Base-by-base conservation (phyloP, 2,329 filamentous ascomycete genomes). In the Nemania sp. region DNA sequence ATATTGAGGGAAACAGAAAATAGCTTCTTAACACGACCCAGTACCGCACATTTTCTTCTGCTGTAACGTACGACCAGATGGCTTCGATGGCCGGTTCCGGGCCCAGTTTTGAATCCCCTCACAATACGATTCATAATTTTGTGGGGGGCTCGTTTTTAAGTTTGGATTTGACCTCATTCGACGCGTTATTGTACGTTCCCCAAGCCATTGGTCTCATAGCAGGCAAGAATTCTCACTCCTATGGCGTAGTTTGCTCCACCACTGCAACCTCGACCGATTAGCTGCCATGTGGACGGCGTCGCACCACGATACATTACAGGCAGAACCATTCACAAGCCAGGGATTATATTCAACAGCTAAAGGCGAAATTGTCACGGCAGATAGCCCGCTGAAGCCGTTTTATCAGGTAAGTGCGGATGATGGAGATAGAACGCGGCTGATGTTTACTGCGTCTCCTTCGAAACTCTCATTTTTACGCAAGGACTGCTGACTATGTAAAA, bases 201-300 rank as follows among this genome's bases (percentile, higher is more conserved):
- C 26, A 3, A 1, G 5, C 6, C 8, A 29, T 41, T 13, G 11
- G 32, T 7, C 47, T 51, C 20, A 20, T 45, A 15, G 11, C 43
- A 26, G 5, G 1, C 38, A 13, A 47, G 26, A 45, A 70, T 55
- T 45, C 65, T 64, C 27, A 71, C 20, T 61, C 41, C 35, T 51
- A 58, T 54, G 56, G 7, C 43, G 13, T 64, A 84, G 82, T 68
- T 83, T 84, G 80, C 80, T 86, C 8, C 84, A 86, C 68, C 84
- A 86, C 79, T 78, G 83, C 72, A 89, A 91, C 74, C 81, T 91
- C 62, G 88, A 91, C 73, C 84, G 89, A 20, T 81, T 90, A 13
- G 86, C 88, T 68, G 84, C 86, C 1, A 76, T 86, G 63, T 86
- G 81, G 81, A 79, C 83, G 72, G 80, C 79, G 18, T 77, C 83